Base-by-base conservation (phyloP, 805 yeast genomes). In the Hanseniaspora taiwanica region DNA sequence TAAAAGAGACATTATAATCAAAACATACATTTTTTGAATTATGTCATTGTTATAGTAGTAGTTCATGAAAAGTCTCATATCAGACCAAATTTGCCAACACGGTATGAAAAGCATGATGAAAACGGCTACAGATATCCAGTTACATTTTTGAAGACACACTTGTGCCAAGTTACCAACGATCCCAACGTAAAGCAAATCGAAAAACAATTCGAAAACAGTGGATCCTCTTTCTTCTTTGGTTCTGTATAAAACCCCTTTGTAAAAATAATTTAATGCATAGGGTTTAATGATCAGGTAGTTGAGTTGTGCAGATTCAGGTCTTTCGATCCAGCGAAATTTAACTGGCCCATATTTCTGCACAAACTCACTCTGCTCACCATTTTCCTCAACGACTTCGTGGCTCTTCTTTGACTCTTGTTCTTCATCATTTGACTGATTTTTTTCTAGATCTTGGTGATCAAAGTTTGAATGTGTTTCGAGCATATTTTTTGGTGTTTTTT, bases 131-230 rank as follows among this genome's bases (percentile, higher is more conserved):
- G 74, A 54, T 50, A 51, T 29, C 77, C 77, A 16, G 64, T 54
- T 24, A 76, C 74, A 16, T 68, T 53, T 41, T 67, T 71, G 4
- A 71, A 63, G 1, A 78, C 78, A 35, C 55, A 56, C 3, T 71
- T 25, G 29, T 3, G 82, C 81, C 36, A 76, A 55, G 42, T 73
- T 73, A 19, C 80, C 72, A 20, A 74, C 72, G 37, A 77, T 70
- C 2, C 80, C 82, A 45, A 76, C 82, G 48, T 76, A 76, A 44
- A 75, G 58, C 56, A 78, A 64, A 54, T 77, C 83, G 38, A 76
- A 54, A 46, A 77, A 77, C 54, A 77, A 63, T 51, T 77, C 82
- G 13, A 71, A 62, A 38, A 65, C 65, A 1, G 66, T 64, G 10
- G 76, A 64, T 1, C 71, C 57, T 23, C 81, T 54, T 50, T 76